Evolutionary conservation across 2,329 filamentous ascomycete species (phyloP).

Genomic region (Amesomyces nigricolor): DNA sequence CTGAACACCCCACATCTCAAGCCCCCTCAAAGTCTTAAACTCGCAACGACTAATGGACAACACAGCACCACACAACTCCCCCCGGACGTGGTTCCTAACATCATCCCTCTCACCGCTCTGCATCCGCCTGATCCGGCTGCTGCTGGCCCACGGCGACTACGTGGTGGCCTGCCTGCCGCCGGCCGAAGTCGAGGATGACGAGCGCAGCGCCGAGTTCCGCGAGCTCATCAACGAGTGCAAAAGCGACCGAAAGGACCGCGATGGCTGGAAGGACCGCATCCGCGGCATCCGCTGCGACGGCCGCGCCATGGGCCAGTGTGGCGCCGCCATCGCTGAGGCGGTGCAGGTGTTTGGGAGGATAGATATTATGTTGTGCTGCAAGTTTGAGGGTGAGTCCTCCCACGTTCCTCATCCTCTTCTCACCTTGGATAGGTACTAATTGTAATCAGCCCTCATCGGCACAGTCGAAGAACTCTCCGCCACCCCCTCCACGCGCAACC

Average conservation of each 20-base stretch:
- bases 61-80: constrained; percentile 61
- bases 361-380: constrained; percentile 86
- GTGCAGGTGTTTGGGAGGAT: constrained; percentile 78
- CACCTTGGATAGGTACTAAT: background rate
- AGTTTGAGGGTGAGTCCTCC: constrained; percentile 63
- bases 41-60: constrained; percentile 31
- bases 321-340: constrained; percentile 81
- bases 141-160: constrained; percentile 87
- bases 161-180: constrained; percentile 79
- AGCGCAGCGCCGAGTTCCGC: constrained; percentile 71
- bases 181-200: constrained; percentile 69
- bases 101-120: constrained; percentile 79
- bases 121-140: constrained; percentile 71
- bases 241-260: constrained; percentile 55
- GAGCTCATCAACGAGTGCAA: constrained; percentile 68
- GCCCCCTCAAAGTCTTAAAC: background rate
- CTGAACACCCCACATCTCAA: constrained; percentile 26
- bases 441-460: constrained; percentile 67
- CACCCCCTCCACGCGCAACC: constrained; percentile 63
- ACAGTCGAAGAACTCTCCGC: constrained; percentile 85
- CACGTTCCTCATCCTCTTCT: background rate
- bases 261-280: constrained; percentile 77
- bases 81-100: constrained; percentile 90
- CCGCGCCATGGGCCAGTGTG: constrained; percentile 62
- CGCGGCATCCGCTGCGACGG: constrained; percentile 60